phyloP scores from a whole-genome alignment of 78 protist species.

The Bigelowiella natans region DNA sequence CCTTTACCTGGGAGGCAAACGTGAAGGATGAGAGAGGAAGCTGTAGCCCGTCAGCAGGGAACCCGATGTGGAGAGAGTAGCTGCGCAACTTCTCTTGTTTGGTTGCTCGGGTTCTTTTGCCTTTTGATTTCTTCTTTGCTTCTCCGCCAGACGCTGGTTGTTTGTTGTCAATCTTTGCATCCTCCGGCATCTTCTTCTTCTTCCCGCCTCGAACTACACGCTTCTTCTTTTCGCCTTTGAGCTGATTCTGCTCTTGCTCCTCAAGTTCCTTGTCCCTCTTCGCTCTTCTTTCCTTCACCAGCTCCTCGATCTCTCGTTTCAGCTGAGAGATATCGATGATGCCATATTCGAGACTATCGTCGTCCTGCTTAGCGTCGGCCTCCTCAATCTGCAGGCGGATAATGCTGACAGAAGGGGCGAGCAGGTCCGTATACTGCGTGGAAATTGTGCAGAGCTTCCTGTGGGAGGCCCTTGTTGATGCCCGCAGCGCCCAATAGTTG shows the following conservation, averaged over 20 bases:
- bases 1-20: too few species aligned
- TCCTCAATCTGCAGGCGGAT: background rate
- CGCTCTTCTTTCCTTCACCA: background rate
- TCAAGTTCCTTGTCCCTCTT: background rate
- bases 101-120: too few species aligned
- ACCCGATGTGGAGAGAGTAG: too few species aligned
- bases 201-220: too few species aligned
- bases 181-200: too few species aligned
- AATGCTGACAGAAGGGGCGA: background rate
- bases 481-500: slow-evolving; percentile 35
- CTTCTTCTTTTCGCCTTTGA: background rate
- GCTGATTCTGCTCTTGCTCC: background rate
- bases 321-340: background rate
- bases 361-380: background rate
- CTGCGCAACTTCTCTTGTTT: too few species aligned
- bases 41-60: too few species aligned
- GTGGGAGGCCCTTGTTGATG: slow-evolving; percentile 43
- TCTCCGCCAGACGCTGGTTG: too few species aligned
- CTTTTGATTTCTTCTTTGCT: too few species aligned
- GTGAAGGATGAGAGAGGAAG: too few species aligned
- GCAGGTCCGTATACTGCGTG: background rate
- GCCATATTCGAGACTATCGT: background rate
- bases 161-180: background rate
- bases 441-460: background rate
- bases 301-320: background rate